A percentile compares a stretch with the other conserved stretches of the same genome.
These are phyloP conservation scores for Peronospora belbahrii DNA, from an alignment of 352 stramenopile species.

Conservation along the genomic window DNA sequence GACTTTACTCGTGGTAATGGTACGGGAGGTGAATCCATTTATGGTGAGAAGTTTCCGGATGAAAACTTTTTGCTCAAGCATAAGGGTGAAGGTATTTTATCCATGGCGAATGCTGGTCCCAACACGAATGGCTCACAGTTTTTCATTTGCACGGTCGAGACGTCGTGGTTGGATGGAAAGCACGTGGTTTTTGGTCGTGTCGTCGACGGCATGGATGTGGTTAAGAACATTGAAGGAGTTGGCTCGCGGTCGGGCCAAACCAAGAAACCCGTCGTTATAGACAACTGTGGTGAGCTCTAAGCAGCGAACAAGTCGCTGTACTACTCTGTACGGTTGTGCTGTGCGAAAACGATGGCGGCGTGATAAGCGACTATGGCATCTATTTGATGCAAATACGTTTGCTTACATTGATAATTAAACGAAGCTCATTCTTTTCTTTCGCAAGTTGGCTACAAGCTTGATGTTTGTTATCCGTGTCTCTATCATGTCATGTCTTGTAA, in stretches of 20 bases:
- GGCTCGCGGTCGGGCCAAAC: conserved; percentile 91
- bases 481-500: background rate
- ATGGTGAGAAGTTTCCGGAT: conserved; percentile 92
- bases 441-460: background rate
- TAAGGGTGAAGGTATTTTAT: conserved; percentile 87
- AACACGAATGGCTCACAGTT: conserved; percentile 98
- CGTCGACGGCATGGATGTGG: conserved; percentile 93
- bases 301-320: background rate
- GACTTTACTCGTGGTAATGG: conserved; percentile 93
- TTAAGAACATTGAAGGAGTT: conserved; percentile 95
- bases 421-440: conserved; percentile 5
- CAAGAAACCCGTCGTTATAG: conserved; percentile 87
- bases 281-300: conserved; percentile 92
- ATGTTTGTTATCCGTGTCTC: background rate
- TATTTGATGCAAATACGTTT: conserved; percentile 7
- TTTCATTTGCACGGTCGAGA: conserved; percentile 92
- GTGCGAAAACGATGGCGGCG: conserved; percentile 6
- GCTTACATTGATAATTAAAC: conserved; percentile 29
- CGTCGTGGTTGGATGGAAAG: conserved; percentile 87
- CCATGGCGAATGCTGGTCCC: conserved; percentile 94
- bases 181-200: conserved; percentile 95
- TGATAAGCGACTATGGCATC: conserved; percentile 4
- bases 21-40: conserved; percentile 92
- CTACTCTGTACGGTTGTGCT: background rate
- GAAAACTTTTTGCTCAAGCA: conserved; percentile 93